Evolutionary conservation across 148 eudicot genomes (phyloP).

Genomic region (Dysphania ambrosioides): DNA sequence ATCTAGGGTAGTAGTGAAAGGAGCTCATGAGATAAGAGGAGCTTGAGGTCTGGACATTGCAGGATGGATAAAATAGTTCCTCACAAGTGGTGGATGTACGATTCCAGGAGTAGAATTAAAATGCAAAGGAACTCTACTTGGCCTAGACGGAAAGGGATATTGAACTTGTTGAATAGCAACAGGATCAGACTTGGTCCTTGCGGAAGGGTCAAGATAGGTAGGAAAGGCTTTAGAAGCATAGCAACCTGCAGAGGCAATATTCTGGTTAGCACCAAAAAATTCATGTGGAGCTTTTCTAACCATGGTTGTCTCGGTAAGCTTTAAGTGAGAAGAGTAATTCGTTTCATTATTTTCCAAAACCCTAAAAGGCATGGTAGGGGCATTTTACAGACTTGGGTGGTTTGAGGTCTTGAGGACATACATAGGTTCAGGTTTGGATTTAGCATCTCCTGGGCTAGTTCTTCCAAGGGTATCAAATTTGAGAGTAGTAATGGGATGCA

Average conservation of each 20-base stretch:
- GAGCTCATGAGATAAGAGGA: slow-evolving; percentile 34
- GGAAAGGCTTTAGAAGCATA: slow-evolving; percentile 36
- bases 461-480: slow-evolving; percentile 33
- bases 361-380: slow-evolving; percentile 30
- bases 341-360: slow-evolving; percentile 34
- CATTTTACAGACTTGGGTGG: slow-evolving; percentile 42
- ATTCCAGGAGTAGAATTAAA: slow-evolving; percentile 39
- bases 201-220: slow-evolving; percentile 37
- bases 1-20: slow-evolving; percentile 40
- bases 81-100: slow-evolving; percentile 31
- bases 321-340: slow-evolving; percentile 28
- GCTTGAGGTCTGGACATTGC: slow-evolving; percentile 40
- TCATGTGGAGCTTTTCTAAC: slow-evolving; percentile 47
- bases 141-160: slow-evolving; percentile 36
- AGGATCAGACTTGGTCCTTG: slow-evolving; percentile 29
- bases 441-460: slow-evolving; percentile 33
- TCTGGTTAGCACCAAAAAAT: slow-evolving; percentile 35
- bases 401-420: slow-evolving; percentile 35
- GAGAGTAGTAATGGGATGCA: slow-evolving; percentile 29
- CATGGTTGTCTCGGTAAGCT: slow-evolving; percentile 28
- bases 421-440: slow-evolving; percentile 41
- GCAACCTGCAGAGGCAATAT: slow-evolving; percentile 35
- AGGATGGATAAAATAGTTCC: slow-evolving; percentile 31
- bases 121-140: slow-evolving; percentile 25
- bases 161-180: slow-evolving; percentile 38